Evolutionary conservation across 139 green algal genomes (phyloP).

Genomic region (Deuterostichococcus epilithicus): DNA sequence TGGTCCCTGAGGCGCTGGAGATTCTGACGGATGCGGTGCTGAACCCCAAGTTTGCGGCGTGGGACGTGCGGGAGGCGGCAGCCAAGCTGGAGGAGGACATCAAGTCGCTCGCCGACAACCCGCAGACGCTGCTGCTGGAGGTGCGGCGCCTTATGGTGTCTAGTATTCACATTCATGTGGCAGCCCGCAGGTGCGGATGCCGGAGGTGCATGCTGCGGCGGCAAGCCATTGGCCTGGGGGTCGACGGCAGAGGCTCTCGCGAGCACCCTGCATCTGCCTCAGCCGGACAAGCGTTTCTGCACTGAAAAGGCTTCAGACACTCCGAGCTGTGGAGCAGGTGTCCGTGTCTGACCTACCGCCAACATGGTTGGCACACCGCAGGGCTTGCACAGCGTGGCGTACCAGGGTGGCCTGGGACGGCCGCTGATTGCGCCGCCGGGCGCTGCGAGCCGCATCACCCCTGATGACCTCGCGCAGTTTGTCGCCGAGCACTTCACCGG

Average conservation of each 20-base stretch:
- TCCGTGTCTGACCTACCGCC: too few relatives aligned
- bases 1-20: slow-evolving; percentile 80
- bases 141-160: background rate
- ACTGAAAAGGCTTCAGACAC: too few relatives aligned
- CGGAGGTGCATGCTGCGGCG: background rate
- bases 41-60: slow-evolving; percentile 75
- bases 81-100: slow-evolving; percentile 65
- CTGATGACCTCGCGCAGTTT: slow-evolving; percentile 64
- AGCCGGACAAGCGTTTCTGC: too few relatives aligned
- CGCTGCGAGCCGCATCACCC: slow-evolving; percentile 30
- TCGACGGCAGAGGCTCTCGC: too few relatives aligned
- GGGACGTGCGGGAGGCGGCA: slow-evolving; percentile 66
- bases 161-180: background rate
- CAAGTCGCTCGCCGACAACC: slow-evolving; percentile 53
- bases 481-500: slow-evolving; percentile 62
- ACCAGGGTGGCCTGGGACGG: slow-evolving; percentile 70
- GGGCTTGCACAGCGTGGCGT: slow-evolving; percentile 66
- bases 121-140: slow-evolving; percentile 64
- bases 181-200: background rate
- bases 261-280: background rate
- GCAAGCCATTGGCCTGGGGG: too few relatives aligned
- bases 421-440: slow-evolving; percentile 69
- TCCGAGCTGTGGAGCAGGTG: too few relatives aligned
- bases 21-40: slow-evolving; percentile 85
- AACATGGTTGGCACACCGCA: slow-evolving; percentile 1